These are phyloP conservation scores for Leucocoprinus sp. DNA, from an alignment of 768 basidiomycete genomes.

Conservation along the genomic window DNA sequence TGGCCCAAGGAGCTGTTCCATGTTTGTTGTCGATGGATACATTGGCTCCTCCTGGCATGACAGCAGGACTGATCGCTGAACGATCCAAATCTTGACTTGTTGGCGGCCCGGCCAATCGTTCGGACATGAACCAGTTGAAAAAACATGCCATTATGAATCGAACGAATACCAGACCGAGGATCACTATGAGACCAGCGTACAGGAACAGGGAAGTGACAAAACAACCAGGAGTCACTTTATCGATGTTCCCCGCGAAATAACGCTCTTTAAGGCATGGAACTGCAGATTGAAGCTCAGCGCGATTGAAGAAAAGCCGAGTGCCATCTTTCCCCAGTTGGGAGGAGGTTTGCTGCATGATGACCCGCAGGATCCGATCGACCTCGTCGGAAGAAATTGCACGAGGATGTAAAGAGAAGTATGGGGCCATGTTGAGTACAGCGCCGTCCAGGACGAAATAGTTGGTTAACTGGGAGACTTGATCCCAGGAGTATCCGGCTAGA, in stretches of 20 bases:
- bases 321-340: conserved; percentile 73
- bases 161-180: conserved; percentile 82
- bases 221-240: conserved; percentile 94
- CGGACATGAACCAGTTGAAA: conserved; percentile 95
- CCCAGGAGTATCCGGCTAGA: conserved; percentile 86
- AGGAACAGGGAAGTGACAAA: conserved; percentile 86
- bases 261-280: conserved; percentile 78
- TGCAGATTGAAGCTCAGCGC: conserved; percentile 51
- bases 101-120: conserved; percentile 70
- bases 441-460: conserved; percentile 90
- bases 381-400: conserved; percentile 59
- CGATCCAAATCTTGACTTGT: conserved; percentile 64
- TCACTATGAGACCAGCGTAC: conserved; percentile 84
- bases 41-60: conserved; percentile 95
- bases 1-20: conserved; percentile 94
- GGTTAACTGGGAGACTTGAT: conserved; percentile 62
- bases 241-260: conserved; percentile 91
- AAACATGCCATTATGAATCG: conserved; percentile 95
- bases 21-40: conserved; percentile 83
- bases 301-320: conserved; percentile 79
- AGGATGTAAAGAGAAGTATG: conserved; percentile 74
- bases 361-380: conserved; percentile 80
- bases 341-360: conserved; percentile 44
- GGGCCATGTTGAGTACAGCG: conserved; percentile 84
- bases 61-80: conserved; percentile 86